Percentiles rank a stretch among this genome's conserved stretches.
These are phyloP conservation scores for Ceratocystis harringtonii DNA, from an alignment of 2,329 filamentous ascomycete species.

Conservation along the genomic window DNA sequence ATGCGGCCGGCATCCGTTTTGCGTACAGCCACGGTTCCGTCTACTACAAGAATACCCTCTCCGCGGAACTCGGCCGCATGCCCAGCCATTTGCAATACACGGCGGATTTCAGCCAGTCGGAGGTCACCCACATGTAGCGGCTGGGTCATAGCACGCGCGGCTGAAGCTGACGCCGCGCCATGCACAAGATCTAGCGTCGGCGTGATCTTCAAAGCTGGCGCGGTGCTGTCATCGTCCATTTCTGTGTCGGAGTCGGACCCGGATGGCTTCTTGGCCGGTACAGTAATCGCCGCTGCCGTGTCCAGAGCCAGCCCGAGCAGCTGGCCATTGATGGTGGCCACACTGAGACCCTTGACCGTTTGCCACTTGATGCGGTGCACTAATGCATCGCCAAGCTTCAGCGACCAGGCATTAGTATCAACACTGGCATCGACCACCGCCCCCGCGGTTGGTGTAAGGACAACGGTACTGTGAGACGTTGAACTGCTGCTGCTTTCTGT, in stretches of 20 bases:
- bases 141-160: conserved; percentile 45
- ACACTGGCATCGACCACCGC: conserved; percentile 74
- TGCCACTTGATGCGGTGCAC: conserved; percentile 89
- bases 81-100: conserved; percentile 65
- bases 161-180: conserved; percentile 57
- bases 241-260: conserved; percentile 17
- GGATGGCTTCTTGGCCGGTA: conserved; percentile 11
- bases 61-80: conserved; percentile 86
- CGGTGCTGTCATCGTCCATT: conserved; percentile 12
- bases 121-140: conserved; percentile 91
- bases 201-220: conserved; percentile 23
- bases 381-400: conserved; percentile 73
- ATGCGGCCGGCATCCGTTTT: conserved; percentile 79
- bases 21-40: conserved; percentile 72
- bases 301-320: conserved; percentile 29
- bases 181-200: conserved; percentile 42
- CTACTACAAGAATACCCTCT: conserved; percentile 80
- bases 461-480: conserved; percentile 40
- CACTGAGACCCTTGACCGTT: conserved; percentile 73
- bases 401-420: conserved; percentile 93
- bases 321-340: conserved; percentile 81
- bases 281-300: conserved; percentile 16
- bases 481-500: conserved; percentile 23
- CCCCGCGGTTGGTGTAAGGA: conserved; percentile 70
- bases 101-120: conserved; percentile 71